Evolutionary conservation across 495 filamentous ascomycete species (phyloP).

Genomic region (Penicillium nucicola): DNA sequence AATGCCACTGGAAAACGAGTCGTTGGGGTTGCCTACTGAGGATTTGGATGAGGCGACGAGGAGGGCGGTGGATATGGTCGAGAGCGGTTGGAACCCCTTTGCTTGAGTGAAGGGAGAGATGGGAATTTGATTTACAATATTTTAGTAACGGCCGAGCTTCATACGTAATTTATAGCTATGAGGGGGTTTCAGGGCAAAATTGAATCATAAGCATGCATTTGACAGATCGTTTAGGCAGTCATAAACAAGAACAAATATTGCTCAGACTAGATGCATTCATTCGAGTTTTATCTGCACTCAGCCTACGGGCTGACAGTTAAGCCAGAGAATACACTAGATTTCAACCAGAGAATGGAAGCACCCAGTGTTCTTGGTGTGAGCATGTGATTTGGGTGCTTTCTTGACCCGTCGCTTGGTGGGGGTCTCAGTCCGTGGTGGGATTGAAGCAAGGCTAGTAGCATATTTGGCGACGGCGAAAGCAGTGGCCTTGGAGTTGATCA

Average conservation of each 20-base stretch:
- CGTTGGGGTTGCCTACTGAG: conserved; percentile 54
- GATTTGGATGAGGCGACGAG: conserved; percentile 50
- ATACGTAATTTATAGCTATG: no score
- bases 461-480: conserved; percentile 65
- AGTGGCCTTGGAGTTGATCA: conserved; percentile 58
- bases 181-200: no score
- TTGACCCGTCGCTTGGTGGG: neutral
- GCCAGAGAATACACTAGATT: conserved; percentile 1
- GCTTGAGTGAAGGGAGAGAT: no score
- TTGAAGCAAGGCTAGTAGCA: conserved; percentile 47
- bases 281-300: no score
- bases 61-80: conserved; percentile 15
- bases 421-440: conserved; percentile 24
- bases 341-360: conserved; percentile 25
- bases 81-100: conserved; percentile 16
- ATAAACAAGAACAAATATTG: no score
- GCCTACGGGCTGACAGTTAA: no score
- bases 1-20: conserved; percentile 40
- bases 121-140: no score
- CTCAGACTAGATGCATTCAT: no score
- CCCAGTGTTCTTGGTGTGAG: conserved; percentile 16
- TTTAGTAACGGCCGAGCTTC: no score
- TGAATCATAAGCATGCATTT: no score
- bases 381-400: conserved; percentile 7
- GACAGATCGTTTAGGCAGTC: no score